Evolutionary conservation across 148 eudicot species (phyloP).

Genomic region (Cornus suecica): DNA sequence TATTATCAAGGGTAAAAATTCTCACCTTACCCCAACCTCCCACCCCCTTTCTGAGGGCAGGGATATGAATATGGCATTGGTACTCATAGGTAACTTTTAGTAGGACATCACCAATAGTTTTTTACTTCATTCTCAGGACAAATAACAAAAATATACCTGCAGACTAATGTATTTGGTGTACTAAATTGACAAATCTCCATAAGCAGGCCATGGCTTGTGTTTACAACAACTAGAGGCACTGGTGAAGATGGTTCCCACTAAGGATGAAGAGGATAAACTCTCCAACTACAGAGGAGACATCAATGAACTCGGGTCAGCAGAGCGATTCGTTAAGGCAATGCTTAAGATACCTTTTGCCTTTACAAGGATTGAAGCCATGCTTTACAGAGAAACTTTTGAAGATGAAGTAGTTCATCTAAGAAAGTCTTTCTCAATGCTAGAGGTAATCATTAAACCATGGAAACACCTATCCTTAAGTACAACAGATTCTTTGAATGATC

Average conservation of each 20-base stretch:
- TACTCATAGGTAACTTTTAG: background rate
- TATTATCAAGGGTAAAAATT: too few relatives aligned
- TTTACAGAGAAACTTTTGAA: conserved; percentile 83
- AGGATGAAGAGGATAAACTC: conserved; percentile 85
- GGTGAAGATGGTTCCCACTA: conserved; percentile 84
- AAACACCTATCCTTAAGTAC: background rate
- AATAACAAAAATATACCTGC: background rate
- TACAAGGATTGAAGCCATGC: conserved; percentile 85
- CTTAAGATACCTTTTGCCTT: conserved; percentile 70
- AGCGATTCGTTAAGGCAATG: conserved; percentile 65
- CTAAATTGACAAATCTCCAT: background rate
- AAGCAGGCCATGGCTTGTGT: conserved; percentile 73
- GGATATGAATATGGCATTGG: too few relatives aligned
- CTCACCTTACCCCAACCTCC: too few relatives aligned
- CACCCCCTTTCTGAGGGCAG: too few relatives aligned
- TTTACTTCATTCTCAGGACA: background rate
- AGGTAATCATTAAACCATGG: conserved; percentile 43
- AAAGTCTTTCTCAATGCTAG: conserved; percentile 88
- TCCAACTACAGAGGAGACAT: conserved; percentile 58
- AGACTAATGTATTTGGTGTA: too few relatives aligned
- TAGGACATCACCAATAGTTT: background rate
- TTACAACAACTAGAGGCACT: conserved; percentile 88
- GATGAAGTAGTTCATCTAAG: conserved; percentile 79
- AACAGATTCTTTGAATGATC: background rate
- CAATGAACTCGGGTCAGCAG: conserved; percentile 73